Base-by-base conservation (phyloP, 768 basidiomycete genomes). In the Podaxis carcinomalis region DNA sequence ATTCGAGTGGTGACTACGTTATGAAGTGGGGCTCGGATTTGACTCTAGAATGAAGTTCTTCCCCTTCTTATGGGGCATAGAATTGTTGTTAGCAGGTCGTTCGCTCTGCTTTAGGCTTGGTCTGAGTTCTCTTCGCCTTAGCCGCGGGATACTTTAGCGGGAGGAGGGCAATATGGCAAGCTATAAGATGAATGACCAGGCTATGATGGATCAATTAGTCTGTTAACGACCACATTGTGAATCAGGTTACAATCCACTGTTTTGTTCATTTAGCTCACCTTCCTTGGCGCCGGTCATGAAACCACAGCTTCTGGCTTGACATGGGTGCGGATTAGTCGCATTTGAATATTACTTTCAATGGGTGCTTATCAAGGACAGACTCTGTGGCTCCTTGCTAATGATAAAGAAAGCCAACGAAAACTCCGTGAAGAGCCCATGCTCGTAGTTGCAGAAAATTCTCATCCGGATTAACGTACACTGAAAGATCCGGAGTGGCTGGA, bases 241-340 rank as follows among this genome's bases (percentile, higher is more conserved):
- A 2, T 37, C 5, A 19, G 0, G 23, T 13, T 44, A 19, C 21
- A 37, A 11, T 25, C n/a, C 11, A 40, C 28, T 16, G 35, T 25
- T 25, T 16, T 16, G 21, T 39, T 39, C 46, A 51, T 53, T 19
- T n/a, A 80, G 78, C 64, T 82, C 7, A 82, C 81, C 3, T 81
- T 82, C 70, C 67, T 82, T 11, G 78, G 76, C 1, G 80, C 81
- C 14, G 80, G 77, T 10, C 76, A 76, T 59, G 76, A 76, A 68
- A 80, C 80, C 4, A 80, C 79, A 10, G 79, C 81, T 0, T 76
- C 78, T 49, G 80, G 80, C 16, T 62, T 79, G 25, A 70, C 77
- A 21, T 87, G 83, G 83, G 79, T 80, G 62, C 25, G 70, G 63
- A 14, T 47, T 28, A 1, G 16, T 23, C 35, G 13, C n/a, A 6